These are phyloP conservation scores for Drechslerella stenobrocha DNA, from an alignment of 2,329 filamentous ascomycete genomes.

Conservation along the genomic window DNA sequence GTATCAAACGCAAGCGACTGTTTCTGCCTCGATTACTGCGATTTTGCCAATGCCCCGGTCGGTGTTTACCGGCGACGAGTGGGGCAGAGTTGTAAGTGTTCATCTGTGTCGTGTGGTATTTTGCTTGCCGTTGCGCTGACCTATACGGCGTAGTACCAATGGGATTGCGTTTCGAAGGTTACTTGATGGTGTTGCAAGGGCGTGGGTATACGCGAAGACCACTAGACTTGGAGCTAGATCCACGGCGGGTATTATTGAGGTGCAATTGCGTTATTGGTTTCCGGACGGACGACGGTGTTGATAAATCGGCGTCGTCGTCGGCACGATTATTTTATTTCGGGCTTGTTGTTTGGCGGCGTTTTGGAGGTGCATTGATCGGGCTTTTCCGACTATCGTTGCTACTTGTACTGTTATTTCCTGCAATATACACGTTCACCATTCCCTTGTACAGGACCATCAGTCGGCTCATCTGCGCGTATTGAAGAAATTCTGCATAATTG, in stretches of 20 bases:
- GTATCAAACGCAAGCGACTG: conserved; percentile 64
- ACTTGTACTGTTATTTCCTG: background rate
- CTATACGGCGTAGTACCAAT: conserved; percentile 61
- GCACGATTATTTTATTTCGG: background rate
- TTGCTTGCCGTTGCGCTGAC: conserved; percentile 14
- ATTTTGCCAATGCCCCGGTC: conserved; percentile 79
- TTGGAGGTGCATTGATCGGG: conserved; percentile 1
- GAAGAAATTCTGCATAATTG: too few species aligned
- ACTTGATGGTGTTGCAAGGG: conserved; percentile 23
- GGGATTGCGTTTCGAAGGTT: conserved; percentile 56
- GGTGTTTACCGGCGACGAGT: conserved; percentile 92
- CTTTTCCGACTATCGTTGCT: conserved; percentile 4
- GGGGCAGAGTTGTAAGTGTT: conserved; percentile 77
- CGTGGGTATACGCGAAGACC: background rate
- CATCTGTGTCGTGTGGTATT: conserved; percentile 29
- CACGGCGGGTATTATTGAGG: background rate
- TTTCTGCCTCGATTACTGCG: conserved; percentile 74
- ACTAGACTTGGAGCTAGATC: background rate
- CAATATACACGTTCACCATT: background rate
- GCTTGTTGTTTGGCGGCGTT: background rate
- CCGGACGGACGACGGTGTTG: background rate
- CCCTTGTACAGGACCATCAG: background rate
- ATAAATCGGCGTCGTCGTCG: background rate
- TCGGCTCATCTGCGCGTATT: background rate
- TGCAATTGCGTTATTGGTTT: conserved; percentile 5